Evolutionary conservation across 371 early-diverging fungal species (phyloP), one percentile per base, ranked within the genome.

Genomic region (Circinella umbellata): DNA sequence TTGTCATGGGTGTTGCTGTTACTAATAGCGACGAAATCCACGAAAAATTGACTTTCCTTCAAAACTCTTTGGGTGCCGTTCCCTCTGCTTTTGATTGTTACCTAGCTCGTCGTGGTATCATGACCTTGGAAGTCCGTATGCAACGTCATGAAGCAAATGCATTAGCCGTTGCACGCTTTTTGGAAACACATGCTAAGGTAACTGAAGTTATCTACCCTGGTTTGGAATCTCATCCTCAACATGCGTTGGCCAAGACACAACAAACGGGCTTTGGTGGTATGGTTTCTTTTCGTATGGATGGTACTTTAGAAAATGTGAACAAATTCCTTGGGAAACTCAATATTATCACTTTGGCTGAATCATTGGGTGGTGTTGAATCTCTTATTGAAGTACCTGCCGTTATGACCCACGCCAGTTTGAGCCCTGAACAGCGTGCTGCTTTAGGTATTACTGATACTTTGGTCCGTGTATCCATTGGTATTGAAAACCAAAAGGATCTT

Each of bases 61-160:
- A 98, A 81, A 98, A 98, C 88, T 84, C 96, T 20, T 90, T 96
- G 68, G 99, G 99, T 67, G 96, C 95, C 57, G 93, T 97, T 15
- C 98, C 98, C n/a, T 89, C 91, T 64, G 92, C 98, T n/a, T 98
- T 98, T 70, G 99, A 99, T 79, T 97, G 96, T 80, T 98, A 89
- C 87, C 80, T 97, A 70, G 98, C 98, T 60, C 90, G 94, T 79
- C 92, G 98, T 77, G 98, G 99, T 68, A 77, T 98, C 55, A 98
- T 97, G 89, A 98, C 99, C 9, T 87, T 99, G 47, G 94, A 95
- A 73, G 71, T 98, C 71, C 93, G 98, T 69, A 98, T 98, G 98
- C 84, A 90, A 71, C 92, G 93, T 73, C 99, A 98, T 78, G 93
- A 89, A 47, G 73, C 79, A 42, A 96, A 96, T 76, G 98, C 97